Percentiles rank a stretch among this genome's conserved stretches.
Evolutionary conservation across 2,329 filamentous ascomycete species (phyloP).

Genomic region (Eutypella sp.): DNA sequence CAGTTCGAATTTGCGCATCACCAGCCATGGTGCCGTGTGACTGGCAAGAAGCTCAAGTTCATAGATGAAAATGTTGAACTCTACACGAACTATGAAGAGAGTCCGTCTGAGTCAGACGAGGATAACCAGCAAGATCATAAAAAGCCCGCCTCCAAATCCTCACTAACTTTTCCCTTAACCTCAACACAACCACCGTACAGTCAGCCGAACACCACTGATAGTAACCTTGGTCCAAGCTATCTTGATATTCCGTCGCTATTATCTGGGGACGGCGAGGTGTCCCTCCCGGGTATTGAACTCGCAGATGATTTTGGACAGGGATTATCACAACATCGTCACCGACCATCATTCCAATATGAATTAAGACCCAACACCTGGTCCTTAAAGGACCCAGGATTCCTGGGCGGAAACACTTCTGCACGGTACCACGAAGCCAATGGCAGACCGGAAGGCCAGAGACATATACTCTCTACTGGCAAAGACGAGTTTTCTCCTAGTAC

Average conservation of each 20-base stretch:
- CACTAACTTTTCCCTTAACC: neutral
- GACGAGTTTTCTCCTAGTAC: neutral
- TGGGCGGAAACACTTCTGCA: neutral
- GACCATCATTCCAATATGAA: neutral
- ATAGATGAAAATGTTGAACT: constrained; percentile 3
- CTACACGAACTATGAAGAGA: neutral
- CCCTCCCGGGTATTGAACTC: neutral
- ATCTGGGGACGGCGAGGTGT: neutral
- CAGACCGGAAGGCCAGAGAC: neutral
- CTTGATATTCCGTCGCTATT: neutral
- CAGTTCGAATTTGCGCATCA: constrained; percentile 2
- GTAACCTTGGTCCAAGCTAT: neutral
- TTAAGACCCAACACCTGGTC: neutral
- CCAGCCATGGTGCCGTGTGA: constrained; percentile 5
- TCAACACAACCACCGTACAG: neutral
- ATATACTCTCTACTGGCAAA: neutral
- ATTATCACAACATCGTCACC: neutral
- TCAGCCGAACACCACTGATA: neutral
- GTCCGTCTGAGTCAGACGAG: neutral
- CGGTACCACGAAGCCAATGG: neutral
- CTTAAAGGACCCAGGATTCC: neutral
- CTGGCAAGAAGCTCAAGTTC: constrained; percentile 8
- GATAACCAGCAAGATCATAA: neutral
- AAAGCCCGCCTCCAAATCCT: neutral
- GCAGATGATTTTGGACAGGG: neutral